Base-by-base conservation (phyloP, 768 basidiomycete genomes). In the Phlebiopsis gigantea region DNA sequence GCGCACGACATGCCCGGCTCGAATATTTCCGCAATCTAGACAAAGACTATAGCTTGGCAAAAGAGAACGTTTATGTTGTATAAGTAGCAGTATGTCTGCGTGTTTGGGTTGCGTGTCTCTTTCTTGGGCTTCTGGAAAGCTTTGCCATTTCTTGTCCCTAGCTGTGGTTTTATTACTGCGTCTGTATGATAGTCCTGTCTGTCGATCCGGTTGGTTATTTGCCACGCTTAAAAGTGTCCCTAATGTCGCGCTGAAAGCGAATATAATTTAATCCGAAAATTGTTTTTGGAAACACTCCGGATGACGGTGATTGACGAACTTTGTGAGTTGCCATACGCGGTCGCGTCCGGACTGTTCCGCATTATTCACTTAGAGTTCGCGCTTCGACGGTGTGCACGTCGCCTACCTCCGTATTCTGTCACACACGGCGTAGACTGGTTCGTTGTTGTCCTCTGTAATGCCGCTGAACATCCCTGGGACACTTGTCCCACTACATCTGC, bases 391-490 rank as follows among this genome's bases (percentile, higher is more conserved):
- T n/a, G n/a, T n/a, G n/a, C n/a, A n/a, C n/a, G n/a, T n/a, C n/a
- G n/a, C n/a, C n/a, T n/a, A n/a, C n/a, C n/a, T n/a, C n/a, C n/a
- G n/a, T n/a, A n/a, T n/a, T n/a, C n/a, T n/a, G n/a, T n/a, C n/a
- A n/a, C n/a, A n/a, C n/a, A n/a, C n/a, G n/a, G n/a, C n/a, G n/a
- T n/a, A n/a, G n/a, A n/a, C n/a, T n/a, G n/a, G n/a, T n/a, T n/a
- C n/a, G n/a, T n/a, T n/a, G n/a, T n/a, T n/a, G n/a, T n/a, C 34
- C 17, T 9, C 21, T 31, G 19, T 4, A n/a, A 90, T 91, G 88
- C 88, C 88, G 1, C 69, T 90, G 64, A 91, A 91, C 68, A 65
- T 90, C 44, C 79, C 88, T 0, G 90, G 87, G 14, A 70, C 85
- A 12, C 73, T 90, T 2, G 87, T 78, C 2, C 82, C 87, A 6